Base-by-base conservation (phyloP, 2,329 filamentous ascomycete species). In the Pseudocercospora vitis region DNA sequence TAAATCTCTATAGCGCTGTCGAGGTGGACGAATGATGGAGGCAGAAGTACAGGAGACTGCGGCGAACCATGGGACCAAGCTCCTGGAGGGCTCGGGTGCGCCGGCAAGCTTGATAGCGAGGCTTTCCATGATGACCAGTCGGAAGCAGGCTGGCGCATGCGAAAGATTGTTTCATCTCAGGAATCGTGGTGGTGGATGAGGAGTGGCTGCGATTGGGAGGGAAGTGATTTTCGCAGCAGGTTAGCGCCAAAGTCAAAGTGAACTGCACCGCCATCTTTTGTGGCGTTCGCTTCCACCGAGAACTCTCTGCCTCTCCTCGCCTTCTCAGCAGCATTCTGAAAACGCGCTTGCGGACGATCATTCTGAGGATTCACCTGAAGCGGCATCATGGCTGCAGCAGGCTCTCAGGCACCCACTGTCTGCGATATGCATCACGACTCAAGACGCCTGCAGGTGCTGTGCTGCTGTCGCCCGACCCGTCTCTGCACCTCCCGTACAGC, bases 81-180 rank as follows among this genome's bases (percentile, higher is more conserved):
- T 39, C 35, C 21, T 18, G 16, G 18, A 39, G 18, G 35, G 35
- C 21, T 29, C 48, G 40, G 50, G 23, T 19, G 24, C 11, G 26
- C 19, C 28, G 28, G 14, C 12, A 23, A 31, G 32, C 31, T 37
- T 31, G 29, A 52, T 52, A 52, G 46, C 29, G 12, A 11, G 14
- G 42, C 37, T 18, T 52, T n/a, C 31, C 31, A 33, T 39, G 19
- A 19, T 14, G 18, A 16, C n/a, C 6, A 21, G 32, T 26, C 33
- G 50, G 40, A 26, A 26, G 50, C 48, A 50, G 23, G 32, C 35
- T 33, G 42, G 33, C 26, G 33, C 42, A 52, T 48, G 50, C 50
- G 50, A 29, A 19, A 40, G 11, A 14, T 6, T 42, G 50, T 52
- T 45, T 48, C 50, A 52, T 52, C 23, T 52, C 50, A 52, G 50